A percentile compares a stretch with the other conserved stretches of the same genome.
Conservation (phyloP, 495 filamentous ascomycete species). For the Jackrogersella minutella region DNA sequence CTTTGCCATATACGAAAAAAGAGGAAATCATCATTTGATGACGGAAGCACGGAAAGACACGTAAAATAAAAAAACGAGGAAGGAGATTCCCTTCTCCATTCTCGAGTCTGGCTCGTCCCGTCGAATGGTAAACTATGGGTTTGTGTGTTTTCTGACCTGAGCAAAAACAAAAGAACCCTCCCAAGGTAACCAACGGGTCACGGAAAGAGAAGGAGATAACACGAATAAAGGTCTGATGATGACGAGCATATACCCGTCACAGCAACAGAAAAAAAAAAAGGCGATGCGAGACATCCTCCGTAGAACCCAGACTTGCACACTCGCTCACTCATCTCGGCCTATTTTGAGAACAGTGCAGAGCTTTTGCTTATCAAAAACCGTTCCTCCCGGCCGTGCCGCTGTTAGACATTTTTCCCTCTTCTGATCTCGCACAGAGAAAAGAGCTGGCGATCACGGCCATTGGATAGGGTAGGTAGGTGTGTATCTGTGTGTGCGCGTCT, state of each 20-base stretch:
- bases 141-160: not conserved
- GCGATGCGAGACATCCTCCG: constrained; percentile 34
- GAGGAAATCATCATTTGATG: not conserved
- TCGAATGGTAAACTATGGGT: not conserved
- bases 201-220: too few species aligned
- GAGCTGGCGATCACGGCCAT: constrained; percentile 21
- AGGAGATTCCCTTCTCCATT: not conserved
- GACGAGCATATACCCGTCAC: constrained; percentile 41
- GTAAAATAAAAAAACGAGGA: not conserved
- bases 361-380: constrained; percentile 7
- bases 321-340: too few species aligned
- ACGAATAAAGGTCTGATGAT: too few species aligned
- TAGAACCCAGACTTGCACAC: constrained; percentile 5
- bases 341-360: too few species aligned
- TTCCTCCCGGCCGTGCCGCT: constrained; percentile 28
- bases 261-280: not conserved
- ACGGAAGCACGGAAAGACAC: not conserved
- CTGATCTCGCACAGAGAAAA: constrained; percentile 31
- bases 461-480: not conserved
- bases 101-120: not conserved
- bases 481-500: not conserved
- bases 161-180: too few species aligned
- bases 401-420: constrained; percentile 19
- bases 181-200: not conserved
- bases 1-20: too few species aligned